phyloP scores from a whole-genome alignment of 257 asterid species.

The Nicotiana knightiana region DNA sequence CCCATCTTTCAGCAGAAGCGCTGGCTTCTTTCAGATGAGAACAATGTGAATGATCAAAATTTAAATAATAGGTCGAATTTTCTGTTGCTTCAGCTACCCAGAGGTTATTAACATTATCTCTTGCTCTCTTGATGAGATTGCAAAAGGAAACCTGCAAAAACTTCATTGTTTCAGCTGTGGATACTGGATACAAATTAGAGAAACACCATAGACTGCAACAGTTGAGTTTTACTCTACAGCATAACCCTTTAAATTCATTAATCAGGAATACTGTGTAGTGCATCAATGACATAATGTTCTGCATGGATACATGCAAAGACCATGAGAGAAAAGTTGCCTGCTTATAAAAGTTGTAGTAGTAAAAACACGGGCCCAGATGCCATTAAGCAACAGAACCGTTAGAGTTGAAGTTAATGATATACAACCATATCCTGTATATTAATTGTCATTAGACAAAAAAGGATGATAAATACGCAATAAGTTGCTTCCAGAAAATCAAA shows the following conservation, averaged over 20 bases:
- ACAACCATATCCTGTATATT: background rate
- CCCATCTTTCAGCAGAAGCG: conserved; percentile 64
- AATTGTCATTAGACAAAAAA: background rate
- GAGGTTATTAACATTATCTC: conserved; percentile 56
- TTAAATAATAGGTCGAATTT: conserved; percentile 62
- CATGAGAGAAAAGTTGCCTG: background rate
- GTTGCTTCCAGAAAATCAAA: background rate
- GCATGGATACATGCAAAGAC: background rate
- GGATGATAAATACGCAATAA: background rate
- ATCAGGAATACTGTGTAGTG: background rate
- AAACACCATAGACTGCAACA: background rate
- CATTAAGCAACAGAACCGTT: background rate
- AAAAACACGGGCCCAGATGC: background rate
- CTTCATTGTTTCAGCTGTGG: background rate
- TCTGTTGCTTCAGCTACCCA: conserved; percentile 98
- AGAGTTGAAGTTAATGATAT: background rate
- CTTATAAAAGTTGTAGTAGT: background rate
- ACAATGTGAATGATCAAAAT: conserved; percentile 38
- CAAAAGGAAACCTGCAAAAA: conserved; percentile 72
- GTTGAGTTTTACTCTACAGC: background rate
- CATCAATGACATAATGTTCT: background rate
- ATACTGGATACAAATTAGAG: background rate
- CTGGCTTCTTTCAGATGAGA: conserved; percentile 59
- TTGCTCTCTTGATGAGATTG: conserved; percentile 75
- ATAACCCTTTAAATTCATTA: background rate